Percentiles rank a stretch among this genome's conserved stretches.
Conservation (phyloP, 192 early-diverging fungal species). For the Coemansia sp. region DNA sequence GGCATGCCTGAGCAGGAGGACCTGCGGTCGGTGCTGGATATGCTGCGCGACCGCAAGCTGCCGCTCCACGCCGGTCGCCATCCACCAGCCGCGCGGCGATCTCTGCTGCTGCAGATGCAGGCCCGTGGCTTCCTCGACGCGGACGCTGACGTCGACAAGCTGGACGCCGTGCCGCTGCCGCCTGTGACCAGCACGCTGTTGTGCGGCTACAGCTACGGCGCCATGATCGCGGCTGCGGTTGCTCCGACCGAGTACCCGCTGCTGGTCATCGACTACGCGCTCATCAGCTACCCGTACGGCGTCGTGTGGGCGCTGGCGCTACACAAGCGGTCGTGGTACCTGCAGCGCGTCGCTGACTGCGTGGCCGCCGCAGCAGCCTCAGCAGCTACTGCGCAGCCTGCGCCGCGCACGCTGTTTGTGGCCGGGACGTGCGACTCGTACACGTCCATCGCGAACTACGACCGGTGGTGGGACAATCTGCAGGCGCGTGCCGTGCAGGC, state of each 20-base stretch:
- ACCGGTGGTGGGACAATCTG: slow-evolving; percentile 44
- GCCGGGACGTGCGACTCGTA: slow-evolving; percentile 44
- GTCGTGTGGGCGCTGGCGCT: slow-evolving; percentile 47
- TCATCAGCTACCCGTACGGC: slow-evolving; percentile 51
- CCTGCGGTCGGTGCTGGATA: slow-evolving; percentile 44
- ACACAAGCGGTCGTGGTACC: slow-evolving; percentile 38
- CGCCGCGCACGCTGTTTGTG: slow-evolving; percentile 40
- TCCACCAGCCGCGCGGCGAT: slow-evolving; percentile 18
- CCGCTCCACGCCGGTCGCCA: slow-evolving; percentile 35
- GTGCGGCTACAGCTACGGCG: slow-evolving; percentile 56
- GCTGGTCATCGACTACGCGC: slow-evolving; percentile 48
- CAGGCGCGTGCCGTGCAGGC: slow-evolving; percentile 18
- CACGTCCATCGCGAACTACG: slow-evolving; percentile 33
- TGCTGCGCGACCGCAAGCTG: slow-evolving; percentile 24
- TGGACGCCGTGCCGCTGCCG: slow-evolving; percentile 43
- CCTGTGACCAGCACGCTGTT: slow-evolving; percentile 26
- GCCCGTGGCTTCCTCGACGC: slow-evolving; percentile 30
- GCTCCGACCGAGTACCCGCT: slow-evolving; percentile 33
- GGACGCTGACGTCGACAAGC: slow-evolving; percentile 12
- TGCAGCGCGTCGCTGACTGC: slow-evolving; percentile 32
- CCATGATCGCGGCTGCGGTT: slow-evolving; percentile 35
- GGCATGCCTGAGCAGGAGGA: slow-evolving; percentile 49
- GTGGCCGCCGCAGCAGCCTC: slow-evolving; percentile 24
- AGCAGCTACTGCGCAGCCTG: slow-evolving; percentile 10
- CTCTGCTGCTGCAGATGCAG: slow-evolving; percentile 37